These are phyloP conservation scores for Eutrema heterophyllum DNA, from an alignment of 345 rosid species.

Conservation along the genomic window DNA sequence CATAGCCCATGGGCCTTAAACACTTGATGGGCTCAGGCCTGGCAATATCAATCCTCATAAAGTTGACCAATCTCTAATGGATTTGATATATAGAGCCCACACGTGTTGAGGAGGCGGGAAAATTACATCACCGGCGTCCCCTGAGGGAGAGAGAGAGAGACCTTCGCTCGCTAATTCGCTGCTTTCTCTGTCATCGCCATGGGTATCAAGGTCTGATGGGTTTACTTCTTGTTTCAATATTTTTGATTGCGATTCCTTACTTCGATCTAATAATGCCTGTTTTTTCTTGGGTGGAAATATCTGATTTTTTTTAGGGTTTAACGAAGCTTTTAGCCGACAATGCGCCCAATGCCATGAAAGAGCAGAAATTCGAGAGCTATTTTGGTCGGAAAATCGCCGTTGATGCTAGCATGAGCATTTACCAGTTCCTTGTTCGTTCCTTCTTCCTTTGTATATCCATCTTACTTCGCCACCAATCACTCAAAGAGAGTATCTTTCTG, in stretches of 20 bases:
- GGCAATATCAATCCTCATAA: not conserved
- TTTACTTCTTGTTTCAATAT: not conserved
- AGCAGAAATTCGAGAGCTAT: conserved; percentile 85
- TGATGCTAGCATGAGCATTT: conserved; percentile 99
- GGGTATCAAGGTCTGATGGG: conserved; percentile 31
- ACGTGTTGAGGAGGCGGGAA: conserved; percentile 30
- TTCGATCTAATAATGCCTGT: conserved; percentile 11
- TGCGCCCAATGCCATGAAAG: conserved; percentile 86
- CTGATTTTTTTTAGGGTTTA: conserved; percentile 56
- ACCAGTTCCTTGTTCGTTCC: conserved; percentile 77
- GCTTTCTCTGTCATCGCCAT: conserved; percentile 15
- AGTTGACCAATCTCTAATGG: not conserved
- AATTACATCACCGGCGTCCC: conserved; percentile 5
- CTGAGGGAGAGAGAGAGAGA: not conserved
- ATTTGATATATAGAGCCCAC: not conserved
- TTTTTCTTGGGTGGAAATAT: not conserved
- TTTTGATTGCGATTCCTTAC: not conserved
- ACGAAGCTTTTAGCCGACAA: conserved; percentile 95
- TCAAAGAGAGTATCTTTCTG: not conserved
- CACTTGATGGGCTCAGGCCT: not conserved
- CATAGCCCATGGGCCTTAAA: not conserved
- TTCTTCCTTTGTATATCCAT: not conserved
- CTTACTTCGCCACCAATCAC: not conserved
- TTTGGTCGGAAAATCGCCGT: conserved; percentile 92
- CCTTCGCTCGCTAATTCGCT: not conserved